Evolutionary conservation across 78 protist genomes (phyloP).

Genomic region (Dictyostelium purpureum): DNA sequence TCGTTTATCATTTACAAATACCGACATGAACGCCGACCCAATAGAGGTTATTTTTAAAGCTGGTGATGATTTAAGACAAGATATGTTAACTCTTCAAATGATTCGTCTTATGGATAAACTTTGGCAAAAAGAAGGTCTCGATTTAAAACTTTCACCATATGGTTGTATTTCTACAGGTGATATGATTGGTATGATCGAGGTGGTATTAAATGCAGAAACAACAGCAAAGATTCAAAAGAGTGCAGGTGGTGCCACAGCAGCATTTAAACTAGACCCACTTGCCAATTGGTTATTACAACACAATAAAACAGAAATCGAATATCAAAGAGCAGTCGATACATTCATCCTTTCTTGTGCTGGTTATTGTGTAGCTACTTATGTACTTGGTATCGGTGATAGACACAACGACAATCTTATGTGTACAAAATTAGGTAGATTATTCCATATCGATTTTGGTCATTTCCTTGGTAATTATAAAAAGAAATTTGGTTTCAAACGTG

Average conservation of each 20-base stretch:
- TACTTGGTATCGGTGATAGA: slow-evolving; percentile 98
- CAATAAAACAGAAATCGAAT: slow-evolving; percentile 52
- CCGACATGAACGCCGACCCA: slow-evolving; percentile 56
- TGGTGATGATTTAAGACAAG: slow-evolving; percentile 96
- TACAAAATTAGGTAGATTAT: slow-evolving; percentile 89
- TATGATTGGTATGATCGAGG: slow-evolving; percentile 95
- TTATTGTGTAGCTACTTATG: slow-evolving; percentile 98
- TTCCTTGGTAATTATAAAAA: slow-evolving; percentile 91
- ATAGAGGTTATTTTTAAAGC: slow-evolving; percentile 90
- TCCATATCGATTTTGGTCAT: slow-evolving; percentile 97
- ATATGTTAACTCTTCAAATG: slow-evolving; percentile 92
- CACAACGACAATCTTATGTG: slow-evolving; percentile 98
- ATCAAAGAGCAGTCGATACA: slow-evolving; percentile 77
- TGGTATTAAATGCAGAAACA: slow-evolving; percentile 92
- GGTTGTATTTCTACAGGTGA: slow-evolving; percentile 93
- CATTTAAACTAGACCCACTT: slow-evolving; percentile 84
- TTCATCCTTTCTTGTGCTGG: slow-evolving; percentile 92
- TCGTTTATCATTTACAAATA: slow-evolving; percentile 74
- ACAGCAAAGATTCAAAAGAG: slow-evolving; percentile 84
- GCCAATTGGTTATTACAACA: slow-evolving; percentile 84
- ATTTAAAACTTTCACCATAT: slow-evolving; percentile 87
- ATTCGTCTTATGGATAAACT: slow-evolving; percentile 82
- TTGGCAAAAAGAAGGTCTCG: slow-evolving; percentile 90
- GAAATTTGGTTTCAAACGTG: slow-evolving; percentile 90
- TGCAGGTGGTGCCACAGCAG: slow-evolving; percentile 91